These are phyloP conservation scores for Ustilago hordei DNA, from an alignment of 1,284 basidiomycete genomes.

Conservation along the genomic window DNA sequence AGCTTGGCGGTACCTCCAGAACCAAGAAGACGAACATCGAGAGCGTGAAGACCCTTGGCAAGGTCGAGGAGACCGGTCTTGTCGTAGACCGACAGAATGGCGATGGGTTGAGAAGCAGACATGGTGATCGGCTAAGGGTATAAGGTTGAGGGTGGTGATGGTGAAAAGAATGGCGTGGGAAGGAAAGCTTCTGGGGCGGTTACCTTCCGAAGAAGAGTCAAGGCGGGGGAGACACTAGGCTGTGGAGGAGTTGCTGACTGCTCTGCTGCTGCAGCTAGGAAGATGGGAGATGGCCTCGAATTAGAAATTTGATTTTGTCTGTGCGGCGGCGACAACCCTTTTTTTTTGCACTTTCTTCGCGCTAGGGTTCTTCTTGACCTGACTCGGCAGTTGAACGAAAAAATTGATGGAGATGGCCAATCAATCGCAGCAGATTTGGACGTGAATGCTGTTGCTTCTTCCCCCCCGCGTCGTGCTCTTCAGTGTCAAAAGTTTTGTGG, in stretches of 20 bases:
- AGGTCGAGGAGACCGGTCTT: conserved; percentile 91
- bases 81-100: conserved; percentile 96
- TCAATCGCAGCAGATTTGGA: conserved; percentile 15
- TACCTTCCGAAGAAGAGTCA: conserved; percentile 1
- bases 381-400: conserved; percentile 19
- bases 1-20: conserved; percentile 98
- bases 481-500: not conserved
- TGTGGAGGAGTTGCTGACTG: conserved; percentile 5
- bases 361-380: conserved; percentile 19
- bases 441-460: conserved; percentile 10
- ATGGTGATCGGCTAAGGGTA: conserved; percentile 14
- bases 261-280: not conserved
- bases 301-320: conserved; percentile 14
- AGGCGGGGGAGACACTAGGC: conserved; percentile 1
- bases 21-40: conserved; percentile 89
- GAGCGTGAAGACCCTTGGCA: conserved; percentile 82
- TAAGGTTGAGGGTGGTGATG: conserved; percentile 14
- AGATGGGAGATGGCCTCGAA: not conserved
- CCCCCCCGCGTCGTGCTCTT: conserved; percentile 10
- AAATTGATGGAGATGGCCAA: conserved; percentile 28
- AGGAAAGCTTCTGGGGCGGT: conserved; percentile 2
- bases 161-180: conserved; percentile 11
- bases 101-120: conserved; percentile 70
- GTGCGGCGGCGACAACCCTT: conserved; percentile 8
- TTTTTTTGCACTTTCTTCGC: conserved; percentile 8